Evolutionary conservation across 2,329 filamentous ascomycete genomes (phyloP).

Genomic region (Calonectria crousiana): DNA sequence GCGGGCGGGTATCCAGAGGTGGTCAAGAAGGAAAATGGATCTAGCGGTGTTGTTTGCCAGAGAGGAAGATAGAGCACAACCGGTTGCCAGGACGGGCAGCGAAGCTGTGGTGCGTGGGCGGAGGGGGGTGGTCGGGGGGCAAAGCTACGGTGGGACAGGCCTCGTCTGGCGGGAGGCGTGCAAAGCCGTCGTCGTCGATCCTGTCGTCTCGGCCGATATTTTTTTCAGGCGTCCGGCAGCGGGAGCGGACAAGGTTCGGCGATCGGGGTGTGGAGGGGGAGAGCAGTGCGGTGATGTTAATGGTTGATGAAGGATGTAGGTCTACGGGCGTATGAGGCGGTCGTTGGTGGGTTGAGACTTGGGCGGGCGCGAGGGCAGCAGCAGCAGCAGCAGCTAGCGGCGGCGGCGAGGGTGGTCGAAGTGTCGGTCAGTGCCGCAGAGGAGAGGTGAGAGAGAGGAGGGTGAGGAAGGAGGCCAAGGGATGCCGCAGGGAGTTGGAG

Average conservation of each 20-base stretch:
- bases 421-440: constrained; percentile 22
- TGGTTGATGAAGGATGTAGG: constrained; percentile 25
- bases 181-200: constrained; percentile 37
- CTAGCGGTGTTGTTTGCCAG: constrained; percentile 37
- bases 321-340: constrained; percentile 18
- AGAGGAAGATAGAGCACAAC: constrained; percentile 30
- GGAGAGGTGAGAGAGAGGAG: constrained; percentile 3
- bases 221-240: neutral
- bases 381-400: constrained; percentile 14
- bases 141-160: constrained; percentile 38
- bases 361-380: constrained; percentile 26
- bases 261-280: constrained; percentile 13
- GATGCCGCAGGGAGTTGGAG: constrained; percentile 25
- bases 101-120: constrained; percentile 30
- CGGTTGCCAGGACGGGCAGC: constrained; percentile 26
- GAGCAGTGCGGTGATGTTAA: constrained; percentile 11
- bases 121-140: constrained; percentile 31
- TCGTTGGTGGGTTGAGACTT: constrained; percentile 26
- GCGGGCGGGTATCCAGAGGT: constrained; percentile 39
- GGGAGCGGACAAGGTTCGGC: constrained; percentile 4
- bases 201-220: constrained; percentile 8
- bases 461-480: constrained; percentile 20
- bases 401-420: constrained; percentile 16
- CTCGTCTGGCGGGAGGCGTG: constrained; percentile 33
- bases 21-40: constrained; percentile 34